Conservation (phyloP, 805 yeast species). For the Teunomyces kruisii region DNA sequence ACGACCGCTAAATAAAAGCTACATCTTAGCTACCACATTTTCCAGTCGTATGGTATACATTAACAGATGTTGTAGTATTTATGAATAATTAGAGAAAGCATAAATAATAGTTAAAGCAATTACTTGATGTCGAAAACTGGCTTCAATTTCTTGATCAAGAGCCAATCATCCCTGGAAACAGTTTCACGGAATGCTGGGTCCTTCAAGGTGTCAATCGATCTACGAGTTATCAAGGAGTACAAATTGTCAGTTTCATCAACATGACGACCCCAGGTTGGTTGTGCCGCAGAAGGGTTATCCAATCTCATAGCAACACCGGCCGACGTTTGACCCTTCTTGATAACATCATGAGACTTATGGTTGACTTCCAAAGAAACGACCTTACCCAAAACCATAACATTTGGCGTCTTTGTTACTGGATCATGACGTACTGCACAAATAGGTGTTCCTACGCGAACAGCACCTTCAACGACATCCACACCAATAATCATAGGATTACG, state of each 20-base stretch:
- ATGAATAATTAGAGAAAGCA: neutral
- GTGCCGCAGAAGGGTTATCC: conserved; percentile 87
- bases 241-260: conserved; percentile 89
- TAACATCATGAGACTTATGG: conserved; percentile 76
- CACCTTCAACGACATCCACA: conserved; percentile 94
- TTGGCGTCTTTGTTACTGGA: conserved; percentile 76
- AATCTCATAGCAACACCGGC: conserved; percentile 99
- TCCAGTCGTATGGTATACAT: no score
- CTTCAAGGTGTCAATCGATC: conserved; percentile 93
- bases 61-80: neutral
- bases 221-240: conserved; percentile 88
- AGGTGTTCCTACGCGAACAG: conserved; percentile 89
- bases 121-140: conserved; percentile 81
- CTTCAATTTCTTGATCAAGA: conserved; percentile 84
- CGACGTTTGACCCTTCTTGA: conserved; percentile 91
- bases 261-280: conserved; percentile 99
- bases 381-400: conserved; percentile 75
- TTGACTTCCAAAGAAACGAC: conserved; percentile 94
- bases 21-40: no score
- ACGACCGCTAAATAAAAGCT: conserved; percentile 3
- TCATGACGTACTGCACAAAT: conserved; percentile 90
- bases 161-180: conserved; percentile 95
- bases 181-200: conserved; percentile 96
- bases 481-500: conserved; percentile 99
- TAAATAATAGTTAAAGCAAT: conserved; percentile 1